Evolutionary conservation across 2,329 filamentous ascomycete species (phyloP), one percentile per base, ranked within the genome.

Genomic region (Exophiala phaeomuriformis): DNA sequence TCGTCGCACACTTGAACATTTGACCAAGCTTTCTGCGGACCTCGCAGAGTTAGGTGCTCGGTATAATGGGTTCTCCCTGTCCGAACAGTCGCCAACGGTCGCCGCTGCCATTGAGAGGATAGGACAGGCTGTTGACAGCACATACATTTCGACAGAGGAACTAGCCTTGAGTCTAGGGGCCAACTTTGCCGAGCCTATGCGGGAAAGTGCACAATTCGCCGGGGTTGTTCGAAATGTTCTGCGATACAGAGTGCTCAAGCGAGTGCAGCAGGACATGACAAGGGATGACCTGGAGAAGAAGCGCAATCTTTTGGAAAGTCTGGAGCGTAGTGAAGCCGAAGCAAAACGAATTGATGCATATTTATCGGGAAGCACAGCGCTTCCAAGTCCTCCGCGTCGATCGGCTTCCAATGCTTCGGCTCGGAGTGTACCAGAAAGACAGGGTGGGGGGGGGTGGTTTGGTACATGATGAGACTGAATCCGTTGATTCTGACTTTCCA

Each of bases 241-340:
- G 51, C 82, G 88, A 60, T 98, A 96, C 68, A 79, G 93, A 10
- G 85, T 97, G 2, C 74, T 96, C 58, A 98, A 98, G 74, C 81
- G 93, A 44, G 88, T 98, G 49, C 93, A 98, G 67, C 90, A 97
- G 69, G 93, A 98, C 67, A 91, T 97, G 84, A 97, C 93, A 1
- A 85, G 85, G 42, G 93, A 98, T 55, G 90, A 98, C 64, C 76
- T 98, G 7, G 80, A 85, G 51, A 95, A 91, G 76, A 97, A 97
- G 74, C 83, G 80, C 64, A 75, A 79, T 2, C 77, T 93, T 8
- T 77, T 98, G 9, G 88, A 95, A 42, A 86, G 90, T 45, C 75
- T 98, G n/a, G 93, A 98, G 72, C 82, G 84, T 54, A 97, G 91
- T 66, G 93, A 98, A 70, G 80, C 86, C 4, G 93, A 98, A 72